phyloP scores from a whole-genome alignment of 148 eudicot species.

The Bassia scoparia region DNA sequence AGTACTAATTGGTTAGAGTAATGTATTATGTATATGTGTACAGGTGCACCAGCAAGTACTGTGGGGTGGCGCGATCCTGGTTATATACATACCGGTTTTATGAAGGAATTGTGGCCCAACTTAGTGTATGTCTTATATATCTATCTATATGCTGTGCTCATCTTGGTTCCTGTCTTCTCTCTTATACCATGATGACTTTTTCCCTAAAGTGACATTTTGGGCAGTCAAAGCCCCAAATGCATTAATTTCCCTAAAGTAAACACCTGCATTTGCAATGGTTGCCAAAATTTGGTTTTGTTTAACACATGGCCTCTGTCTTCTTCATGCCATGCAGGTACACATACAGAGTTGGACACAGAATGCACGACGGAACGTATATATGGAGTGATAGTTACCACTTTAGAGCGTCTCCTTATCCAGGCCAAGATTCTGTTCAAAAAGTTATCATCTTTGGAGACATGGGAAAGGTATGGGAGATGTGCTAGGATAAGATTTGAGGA shows the following conservation, averaged over 20 bases:
- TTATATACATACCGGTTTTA: constrained; percentile 48
- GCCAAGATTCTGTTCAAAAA: constrained; percentile 63
- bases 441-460: constrained; percentile 79
- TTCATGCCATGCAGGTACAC: constrained; percentile 48
- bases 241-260: too few relatives aligned
- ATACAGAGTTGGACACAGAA: constrained; percentile 63
- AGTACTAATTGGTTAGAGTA: background rate
- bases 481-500: background rate
- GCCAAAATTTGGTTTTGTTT: too few relatives aligned
- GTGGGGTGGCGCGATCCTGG: constrained; percentile 78
- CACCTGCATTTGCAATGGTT: background rate
- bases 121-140: constrained; percentile 33
- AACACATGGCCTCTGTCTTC: background rate
- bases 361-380: constrained; percentile 45
- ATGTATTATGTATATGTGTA: background rate
- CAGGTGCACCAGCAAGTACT: constrained; percentile 68
- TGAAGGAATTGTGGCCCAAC: constrained; percentile 64
- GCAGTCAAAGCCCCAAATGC: background rate
- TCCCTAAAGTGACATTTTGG: too few relatives aligned
- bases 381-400: constrained; percentile 62
- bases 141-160: too few relatives aligned
- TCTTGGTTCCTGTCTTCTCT: too few relatives aligned
- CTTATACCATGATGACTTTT: background rate
- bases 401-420: constrained; percentile 78
- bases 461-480: constrained; percentile 62